These are phyloP conservation scores for Penicillium sp. DNA, from an alignment of 2,329 filamentous ascomycete species.

Conservation along the genomic window DNA sequence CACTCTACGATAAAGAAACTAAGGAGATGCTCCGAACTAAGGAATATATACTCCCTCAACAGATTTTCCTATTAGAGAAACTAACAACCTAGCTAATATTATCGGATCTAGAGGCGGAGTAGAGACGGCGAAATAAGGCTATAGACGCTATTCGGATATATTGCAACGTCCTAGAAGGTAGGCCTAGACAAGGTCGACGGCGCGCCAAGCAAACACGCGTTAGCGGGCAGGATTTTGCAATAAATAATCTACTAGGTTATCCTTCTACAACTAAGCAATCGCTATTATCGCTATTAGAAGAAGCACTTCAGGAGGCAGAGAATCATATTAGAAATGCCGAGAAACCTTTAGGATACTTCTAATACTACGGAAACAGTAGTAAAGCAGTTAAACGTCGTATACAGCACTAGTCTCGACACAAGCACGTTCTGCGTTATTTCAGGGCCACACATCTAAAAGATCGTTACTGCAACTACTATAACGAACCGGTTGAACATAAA, in stretches of 20 bases:
- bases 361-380: slow-evolving; percentile 5
- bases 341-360: slow-evolving; percentile 5
- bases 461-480: slow-evolving; percentile 10
- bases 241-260: too few species aligned
- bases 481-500: slow-evolving; percentile 7
- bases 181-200: neutral
- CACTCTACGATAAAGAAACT: neutral
- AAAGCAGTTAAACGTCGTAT: neutral
- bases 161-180: neutral
- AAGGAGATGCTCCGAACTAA: neutral
- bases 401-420: slow-evolving; percentile 15
- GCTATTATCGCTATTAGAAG: too few species aligned
- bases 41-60: neutral
- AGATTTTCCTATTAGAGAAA: neutral
- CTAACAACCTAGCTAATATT: neutral
- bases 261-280: too few species aligned
- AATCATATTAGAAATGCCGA: neutral
- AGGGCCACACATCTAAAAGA: slow-evolving; percentile 6
- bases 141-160: neutral
- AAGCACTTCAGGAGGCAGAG: neutral
- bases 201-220: too few species aligned
- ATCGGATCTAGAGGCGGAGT: neutral
- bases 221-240: too few species aligned
- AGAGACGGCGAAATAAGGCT: neutral
- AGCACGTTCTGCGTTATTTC: slow-evolving; percentile 13